Evolutionary conservation across 345 rosid genomes (phyloP).

Genomic region (Orychophragmus violaceus): DNA sequence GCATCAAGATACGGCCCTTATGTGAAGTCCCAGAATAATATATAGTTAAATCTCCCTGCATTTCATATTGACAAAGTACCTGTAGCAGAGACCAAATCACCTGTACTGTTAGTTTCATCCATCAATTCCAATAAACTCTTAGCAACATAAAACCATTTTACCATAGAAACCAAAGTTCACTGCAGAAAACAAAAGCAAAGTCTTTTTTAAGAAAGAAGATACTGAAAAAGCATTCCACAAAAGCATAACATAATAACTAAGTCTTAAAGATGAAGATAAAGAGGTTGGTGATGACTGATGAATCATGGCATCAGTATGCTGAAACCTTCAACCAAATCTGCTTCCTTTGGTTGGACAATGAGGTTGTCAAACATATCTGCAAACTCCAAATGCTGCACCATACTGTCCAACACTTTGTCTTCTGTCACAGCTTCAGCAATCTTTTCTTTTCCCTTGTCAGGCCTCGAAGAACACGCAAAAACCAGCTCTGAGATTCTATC

Average conservation of each 20-base stretch:
- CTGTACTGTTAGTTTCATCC: too few relatives aligned
- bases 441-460: constrained; percentile 26
- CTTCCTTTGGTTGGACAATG: constrained; percentile 29
- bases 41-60: too few relatives aligned
- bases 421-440: constrained; percentile 18
- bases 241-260: background rate
- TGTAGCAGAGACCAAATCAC: too few relatives aligned
- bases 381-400: constrained; percentile 27
- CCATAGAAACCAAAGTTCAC: background rate
- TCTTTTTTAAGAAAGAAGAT: background rate
- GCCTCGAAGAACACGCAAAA: constrained; percentile 34
- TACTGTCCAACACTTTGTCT: constrained; percentile 27
- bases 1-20: too few relatives aligned
- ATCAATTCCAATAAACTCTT: too few relatives aligned
- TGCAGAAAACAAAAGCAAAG: background rate
- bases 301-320: constrained; percentile 21
- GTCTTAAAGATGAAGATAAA: background rate
- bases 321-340: constrained; percentile 33
- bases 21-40: too few relatives aligned
- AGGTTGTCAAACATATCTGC: constrained; percentile 31
- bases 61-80: too few relatives aligned
- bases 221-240: background rate
- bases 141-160: background rate
- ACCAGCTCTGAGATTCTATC: constrained; percentile 45
- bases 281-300: background rate